A percentile compares a stretch with the other conserved stretches of the same genome.
Conservation (phyloP, 805 yeast genomes). For the Diddensiella santjacobensis region DNA sequence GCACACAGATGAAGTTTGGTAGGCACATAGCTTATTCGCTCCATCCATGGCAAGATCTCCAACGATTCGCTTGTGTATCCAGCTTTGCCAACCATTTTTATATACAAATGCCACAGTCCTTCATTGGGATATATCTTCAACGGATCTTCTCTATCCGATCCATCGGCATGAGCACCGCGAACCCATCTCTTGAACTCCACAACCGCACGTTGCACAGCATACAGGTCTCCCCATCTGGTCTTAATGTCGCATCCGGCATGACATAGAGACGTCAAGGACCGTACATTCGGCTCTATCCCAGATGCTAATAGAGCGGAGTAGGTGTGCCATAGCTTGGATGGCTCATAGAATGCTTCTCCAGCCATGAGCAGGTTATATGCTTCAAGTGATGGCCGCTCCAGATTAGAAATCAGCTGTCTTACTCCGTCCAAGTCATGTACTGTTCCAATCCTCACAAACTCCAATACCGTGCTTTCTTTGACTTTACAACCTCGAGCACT, state of each 20-base stretch:
- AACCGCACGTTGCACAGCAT: constrained; percentile 59
- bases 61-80: constrained; percentile 48
- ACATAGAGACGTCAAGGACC: constrained; percentile 44
- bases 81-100: constrained; percentile 46
- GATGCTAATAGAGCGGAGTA: constrained; percentile 24
- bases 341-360: constrained; percentile 33
- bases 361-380: constrained; percentile 13
- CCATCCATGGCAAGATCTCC: constrained; percentile 54
- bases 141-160: constrained; percentile 26
- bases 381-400: constrained; percentile 1
- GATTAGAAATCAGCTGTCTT: constrained; percentile 2
- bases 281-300: constrained; percentile 31
- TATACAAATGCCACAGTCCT: constrained; percentile 50
- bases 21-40: constrained; percentile 43
- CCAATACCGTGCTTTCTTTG: neutral
- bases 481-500: neutral
- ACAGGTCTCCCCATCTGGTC: constrained; percentile 47
- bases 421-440: constrained; percentile 7
- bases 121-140: constrained; percentile 43
- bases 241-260: constrained; percentile 40
- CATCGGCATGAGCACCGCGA: constrained; percentile 35
- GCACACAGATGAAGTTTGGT: constrained; percentile 38
- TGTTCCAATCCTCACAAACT: constrained; percentile 2
- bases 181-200: constrained; percentile 49
- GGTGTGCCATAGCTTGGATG: constrained; percentile 35